Evolutionary conservation across 768 basidiomycete genomes (phyloP).

Genomic region (Boletus fagicola): DNA sequence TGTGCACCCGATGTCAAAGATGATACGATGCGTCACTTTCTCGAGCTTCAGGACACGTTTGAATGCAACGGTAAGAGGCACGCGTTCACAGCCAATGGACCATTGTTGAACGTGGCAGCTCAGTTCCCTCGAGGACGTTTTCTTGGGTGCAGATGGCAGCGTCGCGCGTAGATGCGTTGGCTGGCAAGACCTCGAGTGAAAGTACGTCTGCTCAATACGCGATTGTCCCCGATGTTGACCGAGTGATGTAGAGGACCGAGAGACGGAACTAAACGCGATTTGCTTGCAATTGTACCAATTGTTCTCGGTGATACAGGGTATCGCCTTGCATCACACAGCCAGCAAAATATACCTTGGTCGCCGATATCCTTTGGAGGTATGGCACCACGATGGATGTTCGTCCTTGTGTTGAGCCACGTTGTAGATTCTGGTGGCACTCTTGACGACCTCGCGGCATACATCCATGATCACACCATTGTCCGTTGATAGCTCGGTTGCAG

Average conservation of each 20-base stretch:
- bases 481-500: background rate
- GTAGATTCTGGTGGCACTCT: constrained; percentile 69
- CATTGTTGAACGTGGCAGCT: constrained; percentile 7
- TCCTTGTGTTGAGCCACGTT: constrained; percentile 6
- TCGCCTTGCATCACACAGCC: constrained; percentile 61
- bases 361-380: constrained; percentile 64
- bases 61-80: constrained; percentile 71
- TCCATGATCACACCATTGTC: constrained; percentile 29
- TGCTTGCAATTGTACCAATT: constrained; percentile 55
- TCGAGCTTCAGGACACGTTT: constrained; percentile 72
- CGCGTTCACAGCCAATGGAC: background rate
- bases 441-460: constrained; percentile 69
- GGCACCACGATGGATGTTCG: background rate
- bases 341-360: constrained; percentile 73
- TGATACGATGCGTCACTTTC: constrained; percentile 51
- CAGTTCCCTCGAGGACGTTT: constrained; percentile 68
- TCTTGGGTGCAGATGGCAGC: constrained; percentile 58
- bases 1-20: constrained; percentile 43
- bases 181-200: constrained; percentile 45
- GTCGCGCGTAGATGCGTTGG: constrained; percentile 47
- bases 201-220: constrained; percentile 29
- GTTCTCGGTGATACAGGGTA: constrained; percentile 74
- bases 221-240: constrained; percentile 3
- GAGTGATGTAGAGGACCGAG: constrained; percentile 38
- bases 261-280: constrained; percentile 47